Percentiles rank a stretch among this genome's conserved stretches.
phyloP scores from a whole-genome alignment of 2,329 filamentous ascomycete genomes.

The Gnomoniopsis sp. region DNA sequence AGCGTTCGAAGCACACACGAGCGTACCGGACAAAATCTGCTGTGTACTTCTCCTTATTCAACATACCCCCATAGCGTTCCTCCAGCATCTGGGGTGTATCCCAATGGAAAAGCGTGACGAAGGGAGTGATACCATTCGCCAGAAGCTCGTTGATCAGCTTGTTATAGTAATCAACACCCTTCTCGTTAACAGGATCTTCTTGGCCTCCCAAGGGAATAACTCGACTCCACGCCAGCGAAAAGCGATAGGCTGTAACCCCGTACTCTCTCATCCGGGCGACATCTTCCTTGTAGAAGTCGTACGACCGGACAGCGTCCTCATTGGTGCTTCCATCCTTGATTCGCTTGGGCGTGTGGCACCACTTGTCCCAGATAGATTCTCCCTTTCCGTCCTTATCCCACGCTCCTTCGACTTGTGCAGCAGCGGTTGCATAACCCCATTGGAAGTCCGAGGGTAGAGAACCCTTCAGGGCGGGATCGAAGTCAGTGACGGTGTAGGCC shows the following conservation, averaged over 20 bases:
- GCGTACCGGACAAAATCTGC: slow-evolving; percentile 58
- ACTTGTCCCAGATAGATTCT: slow-evolving; percentile 37
- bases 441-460: slow-evolving; percentile 32
- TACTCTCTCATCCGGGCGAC: slow-evolving; percentile 57
- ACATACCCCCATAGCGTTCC: slow-evolving; percentile 56
- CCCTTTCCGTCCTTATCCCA: slow-evolving; percentile 40
- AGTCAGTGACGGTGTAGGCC: slow-evolving; percentile 20
- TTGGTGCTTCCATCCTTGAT: slow-evolving; percentile 36
- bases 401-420: slow-evolving; percentile 38
- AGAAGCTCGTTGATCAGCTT: slow-evolving; percentile 57
- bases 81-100: slow-evolving; percentile 58
- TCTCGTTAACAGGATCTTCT: slow-evolving; percentile 59
- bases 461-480: slow-evolving; percentile 26
- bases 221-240: slow-evolving; percentile 62
- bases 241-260: slow-evolving; percentile 58
- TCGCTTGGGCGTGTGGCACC: slow-evolving; percentile 33
- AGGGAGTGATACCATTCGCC: slow-evolving; percentile 54
- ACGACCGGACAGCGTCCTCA: slow-evolving; percentile 35
- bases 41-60: slow-evolving; percentile 60
- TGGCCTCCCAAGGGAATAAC: slow-evolving; percentile 62
- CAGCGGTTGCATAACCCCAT: slow-evolving; percentile 39
- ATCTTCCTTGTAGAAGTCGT: slow-evolving; percentile 46
- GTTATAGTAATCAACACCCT: slow-evolving; percentile 57
- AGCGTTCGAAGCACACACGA: slow-evolving; percentile 53
- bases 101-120: slow-evolving; percentile 64